Conservation (phyloP, 225 moss, liverwort and hornwort genomes). For the Marchantia polymorpha region DNA sequence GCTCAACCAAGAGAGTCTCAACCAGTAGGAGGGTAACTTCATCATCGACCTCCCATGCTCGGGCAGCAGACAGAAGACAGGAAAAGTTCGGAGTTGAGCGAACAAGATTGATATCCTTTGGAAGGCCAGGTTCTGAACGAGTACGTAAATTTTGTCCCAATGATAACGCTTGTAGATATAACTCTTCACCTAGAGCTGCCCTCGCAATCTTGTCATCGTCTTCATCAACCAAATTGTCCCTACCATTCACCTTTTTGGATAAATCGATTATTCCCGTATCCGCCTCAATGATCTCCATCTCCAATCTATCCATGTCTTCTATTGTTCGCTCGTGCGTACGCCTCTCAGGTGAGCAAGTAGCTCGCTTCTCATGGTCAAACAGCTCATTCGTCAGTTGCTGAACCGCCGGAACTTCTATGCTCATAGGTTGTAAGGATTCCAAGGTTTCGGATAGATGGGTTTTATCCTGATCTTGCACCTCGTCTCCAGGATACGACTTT, state of each 20-base stretch:
- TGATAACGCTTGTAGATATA: conserved; percentile 43
- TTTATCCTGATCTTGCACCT: background rate
- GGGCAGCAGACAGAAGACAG: conserved; percentile 47
- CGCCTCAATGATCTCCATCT: background rate
- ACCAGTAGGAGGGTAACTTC: conserved; percentile 64
- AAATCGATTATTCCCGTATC: background rate
- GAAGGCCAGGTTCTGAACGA: conserved; percentile 40
- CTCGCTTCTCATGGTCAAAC: background rate
- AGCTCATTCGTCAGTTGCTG: background rate
- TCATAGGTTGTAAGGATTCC: background rate
- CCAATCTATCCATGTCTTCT: background rate
- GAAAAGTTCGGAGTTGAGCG: conserved; percentile 38
- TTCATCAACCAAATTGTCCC: conserved; percentile 8
- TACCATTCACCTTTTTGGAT: background rate
- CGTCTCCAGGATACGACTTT: conserved; percentile 18
- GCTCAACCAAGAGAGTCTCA: conserved; percentile 56
- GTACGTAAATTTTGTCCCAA: conserved; percentile 52
- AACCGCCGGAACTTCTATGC: background rate
- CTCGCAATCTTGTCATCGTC: conserved; percentile 34
- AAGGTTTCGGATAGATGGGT: background rate
- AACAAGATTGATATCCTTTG: conserved; percentile 51
- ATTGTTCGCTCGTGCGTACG: background rate
- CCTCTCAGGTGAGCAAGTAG: background rate
- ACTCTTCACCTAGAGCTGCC: conserved; percentile 46
- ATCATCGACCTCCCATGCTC: conserved; percentile 74